Percentiles rank a stretch among this genome's conserved stretches.
These are phyloP conservation scores for Herpotrichia juniperi DNA, from an alignment of 2,329 filamentous ascomycete genomes.

Conservation along the genomic window DNA sequence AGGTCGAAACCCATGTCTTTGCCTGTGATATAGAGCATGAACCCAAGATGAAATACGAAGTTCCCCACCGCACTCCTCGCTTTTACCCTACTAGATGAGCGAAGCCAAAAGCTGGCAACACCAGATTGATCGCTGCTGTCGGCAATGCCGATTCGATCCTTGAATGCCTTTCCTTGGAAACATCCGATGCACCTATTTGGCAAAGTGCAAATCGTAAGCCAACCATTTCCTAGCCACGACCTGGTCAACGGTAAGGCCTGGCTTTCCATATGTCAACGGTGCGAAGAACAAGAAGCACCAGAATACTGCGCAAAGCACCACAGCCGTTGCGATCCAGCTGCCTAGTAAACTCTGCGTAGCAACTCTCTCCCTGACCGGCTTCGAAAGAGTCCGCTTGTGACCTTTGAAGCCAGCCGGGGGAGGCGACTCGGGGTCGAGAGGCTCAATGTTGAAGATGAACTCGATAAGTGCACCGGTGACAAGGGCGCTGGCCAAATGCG, in stretches of 20 bases:
- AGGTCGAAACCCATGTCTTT: neutral
- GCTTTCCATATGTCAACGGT: constrained; percentile 93
- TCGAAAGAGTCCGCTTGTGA: constrained; percentile 56
- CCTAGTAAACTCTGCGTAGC: constrained; percentile 76
- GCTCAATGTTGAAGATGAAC: constrained; percentile 93
- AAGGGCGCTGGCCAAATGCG: constrained; percentile 87
- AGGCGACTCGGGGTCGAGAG: constrained; percentile 60
- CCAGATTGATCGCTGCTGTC: neutral
- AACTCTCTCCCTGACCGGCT: constrained; percentile 82
- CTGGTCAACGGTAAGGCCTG: constrained; percentile 79
- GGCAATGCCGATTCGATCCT: no score
- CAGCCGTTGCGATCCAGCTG: constrained; percentile 77
- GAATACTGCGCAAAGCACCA: constrained; percentile 71
- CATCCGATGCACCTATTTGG: constrained; percentile 69
- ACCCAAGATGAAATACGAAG: neutral
- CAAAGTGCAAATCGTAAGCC: constrained; percentile 96
- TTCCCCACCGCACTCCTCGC: neutral
- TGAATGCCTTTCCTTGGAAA: neutral
- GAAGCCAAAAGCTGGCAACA: neutral
- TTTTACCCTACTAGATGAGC: constrained; percentile 1
- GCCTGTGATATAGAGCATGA: neutral
- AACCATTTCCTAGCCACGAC: constrained; percentile 92
- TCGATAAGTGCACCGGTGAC: constrained; percentile 91
- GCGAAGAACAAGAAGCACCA: constrained; percentile 93
- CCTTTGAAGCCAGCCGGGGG: constrained; percentile 44